phyloP scores from a whole-genome alignment of 2,329 filamentous ascomycete genomes.

The Emmonsia crescens region DNA sequence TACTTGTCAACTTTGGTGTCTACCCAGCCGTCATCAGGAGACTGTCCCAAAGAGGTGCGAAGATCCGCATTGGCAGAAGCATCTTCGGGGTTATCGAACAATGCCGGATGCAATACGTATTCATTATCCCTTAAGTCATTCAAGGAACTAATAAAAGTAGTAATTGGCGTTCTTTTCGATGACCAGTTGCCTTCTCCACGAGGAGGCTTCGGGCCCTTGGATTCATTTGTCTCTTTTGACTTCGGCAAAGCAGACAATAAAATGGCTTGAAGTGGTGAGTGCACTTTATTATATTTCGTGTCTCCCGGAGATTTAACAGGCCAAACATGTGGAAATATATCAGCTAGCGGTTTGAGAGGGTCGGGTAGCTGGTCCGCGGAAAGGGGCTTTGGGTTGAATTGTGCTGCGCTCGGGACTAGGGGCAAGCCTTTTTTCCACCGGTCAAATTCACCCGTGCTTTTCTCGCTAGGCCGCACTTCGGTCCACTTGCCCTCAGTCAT shows the following conservation, averaged over 20 bases:
- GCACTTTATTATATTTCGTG: constrained; percentile 65
- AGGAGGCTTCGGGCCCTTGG: constrained; percentile 47
- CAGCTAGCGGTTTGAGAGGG: constrained; percentile 55
- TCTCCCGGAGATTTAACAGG: constrained; percentile 81
- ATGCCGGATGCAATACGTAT: constrained; percentile 71
- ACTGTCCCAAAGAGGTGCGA: constrained; percentile 42
- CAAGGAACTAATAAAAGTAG: constrained; percentile 60
- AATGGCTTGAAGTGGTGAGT: constrained; percentile 79
- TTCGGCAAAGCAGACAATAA: constrained; percentile 64
- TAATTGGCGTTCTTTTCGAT: constrained; percentile 70
- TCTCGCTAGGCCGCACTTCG: constrained; percentile 9
- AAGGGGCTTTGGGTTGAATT: constrained; percentile 26
- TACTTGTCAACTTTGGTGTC: constrained; percentile 59
- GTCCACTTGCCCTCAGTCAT: constrained; percentile 1
- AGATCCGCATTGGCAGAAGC: constrained; percentile 43
- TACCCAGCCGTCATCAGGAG: constrained; percentile 61
- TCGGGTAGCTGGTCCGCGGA: constrained; percentile 29
- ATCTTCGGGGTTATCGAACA: constrained; percentile 49
- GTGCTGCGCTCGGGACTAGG: constrained; percentile 17
- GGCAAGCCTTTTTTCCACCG: constrained; percentile 32
- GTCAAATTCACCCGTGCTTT: constrained; percentile 24
- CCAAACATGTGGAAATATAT: constrained; percentile 83
- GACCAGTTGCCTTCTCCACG: constrained; percentile 56
- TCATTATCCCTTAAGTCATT: constrained; percentile 74
- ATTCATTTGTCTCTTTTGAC: constrained; percentile 49